These are phyloP conservation scores for Aureobasidium pullulans DNA, from an alignment of 2,329 filamentous ascomycete species.

Conservation along the genomic window DNA sequence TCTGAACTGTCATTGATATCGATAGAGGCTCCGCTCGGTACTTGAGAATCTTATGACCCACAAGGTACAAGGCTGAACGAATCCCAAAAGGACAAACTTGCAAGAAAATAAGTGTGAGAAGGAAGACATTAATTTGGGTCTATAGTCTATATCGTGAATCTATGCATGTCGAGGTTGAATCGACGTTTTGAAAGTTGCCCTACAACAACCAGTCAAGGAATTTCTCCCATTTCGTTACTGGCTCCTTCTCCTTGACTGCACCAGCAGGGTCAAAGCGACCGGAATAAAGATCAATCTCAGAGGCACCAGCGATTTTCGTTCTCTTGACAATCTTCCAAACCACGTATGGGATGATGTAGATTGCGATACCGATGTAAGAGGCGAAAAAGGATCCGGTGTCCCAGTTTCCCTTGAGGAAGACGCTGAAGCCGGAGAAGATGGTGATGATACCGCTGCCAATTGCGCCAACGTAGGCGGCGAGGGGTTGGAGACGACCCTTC, in stretches of 20 bases:
- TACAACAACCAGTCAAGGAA: conserved; percentile 15
- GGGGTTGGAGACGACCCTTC: conserved; percentile 35
- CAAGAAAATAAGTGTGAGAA: neutral
- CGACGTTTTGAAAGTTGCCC: neutral
- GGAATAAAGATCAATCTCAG: conserved; percentile 24
- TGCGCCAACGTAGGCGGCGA: conserved; percentile 18
- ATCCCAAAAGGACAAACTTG: too few species aligned
- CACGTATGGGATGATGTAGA: conserved; percentile 32
- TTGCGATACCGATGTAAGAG: conserved; percentile 35
- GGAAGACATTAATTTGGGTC: neutral
- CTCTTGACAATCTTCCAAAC: conserved; percentile 34
- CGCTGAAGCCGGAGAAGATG: conserved; percentile 24
- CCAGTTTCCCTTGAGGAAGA: conserved; percentile 32
- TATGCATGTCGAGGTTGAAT: conserved; percentile 3
- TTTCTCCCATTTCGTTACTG: conserved; percentile 4
- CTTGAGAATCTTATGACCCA: too few species aligned
- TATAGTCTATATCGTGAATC: neutral
- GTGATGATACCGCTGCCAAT: conserved; percentile 23
- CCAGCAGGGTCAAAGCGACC: conserved; percentile 14
- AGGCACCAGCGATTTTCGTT: conserved; percentile 28
- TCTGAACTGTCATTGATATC: too few species aligned
- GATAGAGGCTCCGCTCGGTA: too few species aligned
- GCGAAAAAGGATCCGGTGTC: conserved; percentile 31
- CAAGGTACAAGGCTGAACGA: too few species aligned
- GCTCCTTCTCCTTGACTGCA: neutral